Percentiles rank a stretch among this genome's conserved stretches.
phyloP scores from a whole-genome alignment of 768 basidiomycete genomes.

The Calocera cornea region DNA sequence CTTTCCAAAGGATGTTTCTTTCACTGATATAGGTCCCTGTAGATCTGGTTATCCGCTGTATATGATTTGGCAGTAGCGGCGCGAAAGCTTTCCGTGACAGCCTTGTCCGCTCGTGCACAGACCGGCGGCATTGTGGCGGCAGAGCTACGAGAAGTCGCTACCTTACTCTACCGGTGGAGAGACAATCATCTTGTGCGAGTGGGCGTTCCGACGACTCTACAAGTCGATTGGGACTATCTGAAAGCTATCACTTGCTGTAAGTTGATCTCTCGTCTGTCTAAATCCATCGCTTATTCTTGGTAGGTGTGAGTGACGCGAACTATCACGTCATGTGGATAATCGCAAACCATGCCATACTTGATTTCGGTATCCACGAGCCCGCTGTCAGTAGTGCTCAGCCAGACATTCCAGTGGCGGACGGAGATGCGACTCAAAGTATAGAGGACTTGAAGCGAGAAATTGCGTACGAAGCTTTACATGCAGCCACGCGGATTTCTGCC shows the following conservation, averaged over 20 bases:
- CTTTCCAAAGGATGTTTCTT: background rate
- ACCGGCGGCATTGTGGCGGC: conserved; percentile 64
- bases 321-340: conserved; percentile 90
- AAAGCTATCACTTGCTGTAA: conserved; percentile 51
- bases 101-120: conserved; percentile 70
- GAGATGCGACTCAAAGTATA: conserved; percentile 25
- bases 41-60: conserved; percentile 77
- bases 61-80: conserved; percentile 74
- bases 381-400: conserved; percentile 34
- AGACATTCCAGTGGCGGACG: conserved; percentile 11
- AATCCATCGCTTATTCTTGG: background rate
- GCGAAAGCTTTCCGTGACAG: conserved; percentile 62
- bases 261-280: conserved; percentile 14
- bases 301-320: conserved; percentile 71
- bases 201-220: conserved; percentile 76
- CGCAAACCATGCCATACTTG: conserved; percentile 66
- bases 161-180: conserved; percentile 54
- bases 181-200: conserved; percentile 61
- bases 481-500: conserved; percentile 78
- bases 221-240: conserved; percentile 82
- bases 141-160: conserved; percentile 42
- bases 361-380: conserved; percentile 63
- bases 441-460: conserved; percentile 56
- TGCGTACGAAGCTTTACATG: conserved; percentile 69
- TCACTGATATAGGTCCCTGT: background rate